Percentiles rank a stretch among this genome's conserved stretches.
phyloP scores from a whole-genome alignment of 139 green algal genomes.

The Choricystis sp. region DNA sequence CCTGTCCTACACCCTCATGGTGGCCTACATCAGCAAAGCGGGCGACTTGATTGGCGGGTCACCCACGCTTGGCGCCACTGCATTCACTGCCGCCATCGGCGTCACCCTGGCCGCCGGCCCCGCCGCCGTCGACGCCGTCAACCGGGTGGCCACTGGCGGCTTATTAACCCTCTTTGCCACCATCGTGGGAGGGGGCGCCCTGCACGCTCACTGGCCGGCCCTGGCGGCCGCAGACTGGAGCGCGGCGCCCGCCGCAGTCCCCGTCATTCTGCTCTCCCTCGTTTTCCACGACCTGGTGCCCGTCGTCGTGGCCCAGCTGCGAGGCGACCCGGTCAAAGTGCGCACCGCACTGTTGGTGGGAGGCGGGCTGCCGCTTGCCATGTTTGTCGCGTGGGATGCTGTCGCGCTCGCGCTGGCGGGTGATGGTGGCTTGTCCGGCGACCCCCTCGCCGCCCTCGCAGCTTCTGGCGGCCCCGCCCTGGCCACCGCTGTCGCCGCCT shows the following conservation, averaged over 20 bases:
- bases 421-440: neutral
- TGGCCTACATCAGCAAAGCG: conserved; percentile 45
- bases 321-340: conserved; percentile 19
- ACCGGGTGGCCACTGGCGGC: conserved; percentile 5
- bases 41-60: conserved; percentile 19
- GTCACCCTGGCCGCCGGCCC: conserved; percentile 2
- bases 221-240: conserved; percentile 20
- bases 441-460: conserved; percentile 27
- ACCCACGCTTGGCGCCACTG: neutral
- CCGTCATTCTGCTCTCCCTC: conserved; percentile 50
- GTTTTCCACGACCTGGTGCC: conserved; percentile 67
- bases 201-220: conserved; percentile 5
- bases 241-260: conserved; percentile 17
- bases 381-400: conserved; percentile 54
- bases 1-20: conserved; percentile 40
- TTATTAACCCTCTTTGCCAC: conserved; percentile 23
- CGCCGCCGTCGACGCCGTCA: neutral
- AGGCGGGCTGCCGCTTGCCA: conserved; percentile 29
- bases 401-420: conserved; percentile 24
- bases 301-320: conserved; percentile 42
- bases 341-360: conserved; percentile 30
- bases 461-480: conserved; percentile 5
- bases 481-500: conserved; percentile 16
- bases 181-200: conserved; percentile 18
- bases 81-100: conserved; percentile 1